These are phyloP conservation scores for Tricholomella constricta DNA, from an alignment of 768 basidiomycete genomes.

Conservation along the genomic window DNA sequence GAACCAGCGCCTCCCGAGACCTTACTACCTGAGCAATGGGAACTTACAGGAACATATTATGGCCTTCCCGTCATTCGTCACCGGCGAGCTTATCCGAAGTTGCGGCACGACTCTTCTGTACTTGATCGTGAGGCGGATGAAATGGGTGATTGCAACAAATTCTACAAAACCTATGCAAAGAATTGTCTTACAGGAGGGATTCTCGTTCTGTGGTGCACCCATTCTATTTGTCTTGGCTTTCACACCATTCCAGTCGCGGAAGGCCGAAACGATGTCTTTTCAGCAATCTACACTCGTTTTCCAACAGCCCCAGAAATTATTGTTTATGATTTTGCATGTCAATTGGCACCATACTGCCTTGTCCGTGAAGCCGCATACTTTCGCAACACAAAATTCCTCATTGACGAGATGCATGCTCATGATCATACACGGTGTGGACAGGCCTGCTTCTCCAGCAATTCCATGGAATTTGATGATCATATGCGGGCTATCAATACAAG, in stretches of 20 bases:
- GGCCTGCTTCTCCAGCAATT: slow-evolving; percentile 3
- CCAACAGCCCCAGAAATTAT: slow-evolving; percentile 17
- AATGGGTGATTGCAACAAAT: slow-evolving; percentile 10
- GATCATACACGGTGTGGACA: slow-evolving; percentile 17
- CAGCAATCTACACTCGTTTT: slow-evolving; percentile 37
- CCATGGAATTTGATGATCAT: slow-evolving; percentile 9
- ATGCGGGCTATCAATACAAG: slow-evolving; percentile 14
- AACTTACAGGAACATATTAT: slow-evolving; percentile 1
- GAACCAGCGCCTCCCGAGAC: background rate
- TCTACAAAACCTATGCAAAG: background rate
- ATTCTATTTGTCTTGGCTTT: slow-evolving; percentile 35
- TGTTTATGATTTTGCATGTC: background rate
- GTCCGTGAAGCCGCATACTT: slow-evolving; percentile 17
- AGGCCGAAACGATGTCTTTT: slow-evolving; percentile 41
- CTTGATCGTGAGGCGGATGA: background rate
- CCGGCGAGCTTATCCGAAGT: background rate
- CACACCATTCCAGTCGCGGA: slow-evolving; percentile 37
- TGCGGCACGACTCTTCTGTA: background rate
- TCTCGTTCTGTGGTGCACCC: slow-evolving; percentile 34
- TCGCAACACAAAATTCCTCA: slow-evolving; percentile 15
- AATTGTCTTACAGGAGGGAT: slow-evolving; percentile 28
- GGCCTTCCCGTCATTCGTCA: background rate
- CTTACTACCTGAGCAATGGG: background rate
- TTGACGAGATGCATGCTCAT: slow-evolving; percentile 18
- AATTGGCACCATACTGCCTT: slow-evolving; percentile 21